These are phyloP conservation scores for Aspergillus sp. DNA, from an alignment of 2,329 filamentous ascomycete species.

Conservation along the genomic window DNA sequence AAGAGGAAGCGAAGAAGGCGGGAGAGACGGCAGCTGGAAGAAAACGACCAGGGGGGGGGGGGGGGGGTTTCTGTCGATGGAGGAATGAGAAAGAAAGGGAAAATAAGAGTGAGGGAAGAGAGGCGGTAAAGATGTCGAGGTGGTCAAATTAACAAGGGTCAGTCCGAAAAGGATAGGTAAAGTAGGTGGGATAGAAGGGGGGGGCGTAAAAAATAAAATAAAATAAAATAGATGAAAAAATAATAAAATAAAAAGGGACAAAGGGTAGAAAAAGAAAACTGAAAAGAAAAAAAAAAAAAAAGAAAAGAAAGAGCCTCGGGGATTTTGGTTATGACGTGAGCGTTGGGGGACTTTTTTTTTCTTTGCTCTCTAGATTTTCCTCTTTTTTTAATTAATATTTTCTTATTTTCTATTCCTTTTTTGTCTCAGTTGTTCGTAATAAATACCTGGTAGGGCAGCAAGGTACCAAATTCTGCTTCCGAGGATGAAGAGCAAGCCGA, in stretches of 20 bases:
- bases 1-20: constrained; percentile 13
- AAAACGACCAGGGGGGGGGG: constrained; percentile 3
- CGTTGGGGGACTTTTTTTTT: constrained; percentile 1
- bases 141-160: constrained; percentile 17
- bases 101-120: constrained; percentile 16
- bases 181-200: constrained; percentile 7
- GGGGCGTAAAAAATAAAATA: constrained; percentile 10
- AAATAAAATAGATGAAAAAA: constrained; percentile 16
- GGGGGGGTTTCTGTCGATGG: constrained; percentile 12
- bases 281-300: constrained; percentile 6
- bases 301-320: constrained; percentile 23
- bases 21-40: constrained; percentile 12
- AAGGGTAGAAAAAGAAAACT: constrained; percentile 2
- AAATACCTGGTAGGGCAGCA: not conserved
- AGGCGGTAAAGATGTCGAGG: constrained; percentile 15
- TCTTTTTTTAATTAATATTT: not conserved
- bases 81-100: constrained; percentile 12
- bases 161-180: constrained; percentile 17
- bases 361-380: no score
- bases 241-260: constrained; percentile 16
- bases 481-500: not conserved
- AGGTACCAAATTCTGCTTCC: not conserved
- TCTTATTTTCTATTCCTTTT: not conserved
- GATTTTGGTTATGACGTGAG: constrained; percentile 29
- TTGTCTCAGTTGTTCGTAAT: no score